These are phyloP conservation scores for Stagonosporopsis rhizophila DNA, from an alignment of 2,329 filamentous ascomycete genomes.

Conservation along the genomic window DNA sequence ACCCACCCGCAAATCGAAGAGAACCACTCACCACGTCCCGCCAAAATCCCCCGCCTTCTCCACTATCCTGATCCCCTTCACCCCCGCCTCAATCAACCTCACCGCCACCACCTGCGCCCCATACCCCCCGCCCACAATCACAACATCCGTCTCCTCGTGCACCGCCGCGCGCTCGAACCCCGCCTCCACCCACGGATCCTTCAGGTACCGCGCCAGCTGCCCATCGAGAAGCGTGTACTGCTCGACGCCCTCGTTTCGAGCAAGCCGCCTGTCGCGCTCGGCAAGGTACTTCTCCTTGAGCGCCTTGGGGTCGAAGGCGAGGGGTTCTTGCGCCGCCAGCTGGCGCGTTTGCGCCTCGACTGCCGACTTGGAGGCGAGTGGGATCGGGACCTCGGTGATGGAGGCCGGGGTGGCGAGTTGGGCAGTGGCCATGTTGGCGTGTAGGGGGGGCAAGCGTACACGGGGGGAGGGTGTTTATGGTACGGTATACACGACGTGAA, in stretches of 20 bases:
- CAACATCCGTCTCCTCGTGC: slow-evolving; percentile 37
- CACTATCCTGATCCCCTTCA: slow-evolving; percentile 51
- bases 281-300: slow-evolving; percentile 39
- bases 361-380: slow-evolving; percentile 21
- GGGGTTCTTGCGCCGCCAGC: slow-evolving; percentile 21
- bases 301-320: slow-evolving; percentile 33
- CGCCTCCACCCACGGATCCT: slow-evolving; percentile 40
- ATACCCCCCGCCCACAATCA: slow-evolving; percentile 56
- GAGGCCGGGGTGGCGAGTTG: slow-evolving; percentile 22
- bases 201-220: slow-evolving; percentile 32
- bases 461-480: too few species aligned
- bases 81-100: slow-evolving; percentile 49
- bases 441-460: too few species aligned
- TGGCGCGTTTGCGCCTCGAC: slow-evolving; percentile 28
- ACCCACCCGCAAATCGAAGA: too few species aligned
- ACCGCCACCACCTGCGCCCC: slow-evolving; percentile 54
- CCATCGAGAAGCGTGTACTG: slow-evolving; percentile 41
- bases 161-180: slow-evolving; percentile 35
- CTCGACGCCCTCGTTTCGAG: slow-evolving; percentile 33
- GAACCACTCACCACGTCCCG: slow-evolving; percentile 53
- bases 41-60: slow-evolving; percentile 59
- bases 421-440: slow-evolving; percentile 19
- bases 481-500: too few species aligned
- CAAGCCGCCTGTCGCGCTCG: slow-evolving; percentile 40
- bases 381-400: slow-evolving; percentile 27